Evolutionary conservation across 2,329 filamentous ascomycete genomes (phyloP), one percentile per base, ranked within the genome.

Genomic region (Xylariaceae sp.): DNA sequence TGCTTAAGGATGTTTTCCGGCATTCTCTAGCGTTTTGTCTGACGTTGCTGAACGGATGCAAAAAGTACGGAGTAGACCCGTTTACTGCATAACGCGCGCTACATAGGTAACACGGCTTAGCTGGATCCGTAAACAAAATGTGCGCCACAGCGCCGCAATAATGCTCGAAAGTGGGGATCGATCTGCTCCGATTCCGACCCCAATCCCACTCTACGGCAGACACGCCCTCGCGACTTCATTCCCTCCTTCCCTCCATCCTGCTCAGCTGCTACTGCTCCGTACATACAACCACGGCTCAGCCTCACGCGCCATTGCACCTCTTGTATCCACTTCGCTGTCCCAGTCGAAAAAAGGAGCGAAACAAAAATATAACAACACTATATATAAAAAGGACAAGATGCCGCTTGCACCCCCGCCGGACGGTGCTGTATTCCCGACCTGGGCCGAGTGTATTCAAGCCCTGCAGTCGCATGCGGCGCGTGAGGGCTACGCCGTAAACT

Each of bases 401-500:
- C 61, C 64, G 57, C 60, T 70, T 50, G 67, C 62, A 35, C 62
- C 62, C 35, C 67, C 67, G 30, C 68, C 67, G 9, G 53, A 63
- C n/a, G 64, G 66, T 45, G 63, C 63, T 8, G 56, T 65, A 3
- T 70, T 59, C 52, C 57, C 66, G 48, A 62, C 66, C 10, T 67
- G 66, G 64, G 62, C 64, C 9, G 68, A 67, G 13, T 69, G 67
- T 37, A 56, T 67, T 51, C 64, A 53, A 44, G 57, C 61, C 11
- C 62, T 68, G 4, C 68, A 70, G 59, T 48, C 64, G 44, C 66
- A 67, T 50, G 68, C 68, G 5, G 66, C 66, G 0, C 55, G 56
- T 47, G 63, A 69, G 61, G 68, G 68, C 51, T 70, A 67, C 45
- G 68, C 68, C 23, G 63, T 69, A 39, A 67, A 67, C 13, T 58